Evolutionary conservation across 2,329 filamentous ascomycete species (phyloP), one percentile per base, ranked within the genome.

Genomic region (Ramularia collo-cygni): DNA sequence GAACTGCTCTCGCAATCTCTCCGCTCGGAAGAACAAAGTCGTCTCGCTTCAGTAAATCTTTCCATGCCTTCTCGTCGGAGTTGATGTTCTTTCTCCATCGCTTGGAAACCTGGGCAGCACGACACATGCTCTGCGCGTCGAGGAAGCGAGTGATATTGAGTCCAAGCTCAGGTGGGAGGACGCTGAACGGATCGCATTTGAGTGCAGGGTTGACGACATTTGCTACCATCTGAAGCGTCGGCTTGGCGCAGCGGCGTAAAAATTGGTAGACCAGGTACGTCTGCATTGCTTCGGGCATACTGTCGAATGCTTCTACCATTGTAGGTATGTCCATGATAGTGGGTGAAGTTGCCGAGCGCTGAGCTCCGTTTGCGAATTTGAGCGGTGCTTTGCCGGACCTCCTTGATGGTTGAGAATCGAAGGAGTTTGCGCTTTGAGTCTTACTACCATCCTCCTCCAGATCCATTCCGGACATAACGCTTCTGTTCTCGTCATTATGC

Each of bases 241-340:
- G 83, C 51, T 93, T 84, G 4, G 87, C 79, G 57, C 89, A 96
- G 33, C 92, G 77, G 41, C 86, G 82, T 17, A 98, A 74, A 40
- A 98, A 79, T 59, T 98, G 90, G 60, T 93, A 96, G 80, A 98
- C 94, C 66, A 98, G 82, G 59, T 94, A 94, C 0, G 84, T 85
- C 65, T 98, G 92, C 76, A 98, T 80, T 55, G 92, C 83, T 31
- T 85, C 79, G 2, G 90, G 88, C 74, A 98, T 84, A 5, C 83
- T 77, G 60, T 96, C 90, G 55, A 96, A 98, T 2, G 81, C 81
- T 53, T 95, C 85, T 12, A 98, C 68, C 72, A 98, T 85, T 12
- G 74, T 77, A 6, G 85, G 85, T n/a, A 90, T 84, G 54, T 93
- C 85, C 65, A 89, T 76, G 14, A 90, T 47, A 0, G 56, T 60